Conservation (phyloP, 2,329 filamentous ascomycete genomes). For the Cordyceps tenuipes region DNA sequence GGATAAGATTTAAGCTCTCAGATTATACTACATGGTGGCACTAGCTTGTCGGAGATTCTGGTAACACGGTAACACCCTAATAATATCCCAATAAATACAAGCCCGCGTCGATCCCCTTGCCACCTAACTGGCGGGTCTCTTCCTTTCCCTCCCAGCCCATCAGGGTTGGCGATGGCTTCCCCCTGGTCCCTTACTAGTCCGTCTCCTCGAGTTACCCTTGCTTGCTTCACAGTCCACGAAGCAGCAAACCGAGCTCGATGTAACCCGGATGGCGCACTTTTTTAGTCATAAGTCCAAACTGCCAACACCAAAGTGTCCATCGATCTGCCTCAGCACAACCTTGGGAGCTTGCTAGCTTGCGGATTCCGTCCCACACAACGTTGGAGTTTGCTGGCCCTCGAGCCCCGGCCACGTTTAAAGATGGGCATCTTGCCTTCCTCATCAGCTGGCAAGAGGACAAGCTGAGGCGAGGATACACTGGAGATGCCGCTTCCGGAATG, state of each 20-base stretch:
- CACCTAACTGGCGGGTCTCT: neutral
- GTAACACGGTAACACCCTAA: too few relatives aligned
- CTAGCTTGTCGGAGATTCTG: too few relatives aligned
- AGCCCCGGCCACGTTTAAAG: neutral
- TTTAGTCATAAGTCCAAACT: neutral
- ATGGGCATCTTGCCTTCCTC: neutral
- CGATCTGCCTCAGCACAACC: conserved; percentile 3
- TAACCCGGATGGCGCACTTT: conserved; percentile 5
- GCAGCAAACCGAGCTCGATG: neutral
- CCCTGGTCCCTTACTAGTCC: too few relatives aligned
- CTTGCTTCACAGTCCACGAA: too few relatives aligned
- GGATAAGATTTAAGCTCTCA: neutral
- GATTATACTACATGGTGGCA: neutral
- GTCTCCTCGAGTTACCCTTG: too few relatives aligned
- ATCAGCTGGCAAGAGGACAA: neutral
- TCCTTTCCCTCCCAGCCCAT: neutral
- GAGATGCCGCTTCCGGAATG: conserved; percentile 1
- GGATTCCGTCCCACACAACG: conserved; percentile 2
- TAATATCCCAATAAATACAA: neutral
- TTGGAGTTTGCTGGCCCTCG: too few relatives aligned
- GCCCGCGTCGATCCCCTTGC: neutral
- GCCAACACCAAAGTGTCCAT: neutral
- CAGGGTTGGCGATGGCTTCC: neutral
- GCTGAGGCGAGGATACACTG: too few relatives aligned
- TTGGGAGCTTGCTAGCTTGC: conserved; percentile 1